Conservation (phyloP, 176 grass and related monocot genomes). For the Calamus simplicifolius region DNA sequence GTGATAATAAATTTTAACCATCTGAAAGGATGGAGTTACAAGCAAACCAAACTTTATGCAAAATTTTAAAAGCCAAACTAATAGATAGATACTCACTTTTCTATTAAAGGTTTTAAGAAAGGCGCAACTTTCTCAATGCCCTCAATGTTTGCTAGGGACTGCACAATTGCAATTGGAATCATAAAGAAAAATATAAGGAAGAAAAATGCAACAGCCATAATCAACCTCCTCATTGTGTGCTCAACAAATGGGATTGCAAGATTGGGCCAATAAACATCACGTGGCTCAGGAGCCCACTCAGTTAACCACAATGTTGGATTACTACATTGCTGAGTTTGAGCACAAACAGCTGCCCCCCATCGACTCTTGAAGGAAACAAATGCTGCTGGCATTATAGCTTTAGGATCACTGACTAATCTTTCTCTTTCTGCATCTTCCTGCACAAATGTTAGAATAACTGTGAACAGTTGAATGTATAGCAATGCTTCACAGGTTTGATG, state of each 20-base stretch:
- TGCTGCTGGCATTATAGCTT: conserved; percentile 69
- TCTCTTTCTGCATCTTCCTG: conserved; percentile 84
- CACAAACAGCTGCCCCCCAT: conserved; percentile 96
- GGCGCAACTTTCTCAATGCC: conserved; percentile 61
- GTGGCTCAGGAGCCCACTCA: conserved; percentile 88
- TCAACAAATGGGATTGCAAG: conserved; percentile 80
- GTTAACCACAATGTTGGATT: conserved; percentile 91
- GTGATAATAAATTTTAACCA: no score
- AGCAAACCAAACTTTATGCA: no score
- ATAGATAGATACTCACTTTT: conserved; percentile 43
- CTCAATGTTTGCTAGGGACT: conserved; percentile 87
- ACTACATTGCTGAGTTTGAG: conserved; percentile 93
- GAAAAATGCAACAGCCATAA: conserved; percentile 63
- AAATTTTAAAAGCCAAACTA: neutral
- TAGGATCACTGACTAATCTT: conserved; percentile 57
- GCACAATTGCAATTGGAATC: conserved; percentile 92
- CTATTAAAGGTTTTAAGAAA: conserved; percentile 72
- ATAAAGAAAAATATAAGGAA: conserved; percentile 98
- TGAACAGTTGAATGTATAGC: neutral
- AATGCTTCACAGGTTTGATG: no score
- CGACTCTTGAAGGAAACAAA: conserved; percentile 92
- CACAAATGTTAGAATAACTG: conserved; percentile 10
- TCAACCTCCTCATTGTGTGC: conserved; percentile 68
- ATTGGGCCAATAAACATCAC: conserved; percentile 88
- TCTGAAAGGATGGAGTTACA: no score